Evolutionary conservation across 2,329 filamentous ascomycete species (phyloP).

Genomic region (Colletotrichum sp.): DNA sequence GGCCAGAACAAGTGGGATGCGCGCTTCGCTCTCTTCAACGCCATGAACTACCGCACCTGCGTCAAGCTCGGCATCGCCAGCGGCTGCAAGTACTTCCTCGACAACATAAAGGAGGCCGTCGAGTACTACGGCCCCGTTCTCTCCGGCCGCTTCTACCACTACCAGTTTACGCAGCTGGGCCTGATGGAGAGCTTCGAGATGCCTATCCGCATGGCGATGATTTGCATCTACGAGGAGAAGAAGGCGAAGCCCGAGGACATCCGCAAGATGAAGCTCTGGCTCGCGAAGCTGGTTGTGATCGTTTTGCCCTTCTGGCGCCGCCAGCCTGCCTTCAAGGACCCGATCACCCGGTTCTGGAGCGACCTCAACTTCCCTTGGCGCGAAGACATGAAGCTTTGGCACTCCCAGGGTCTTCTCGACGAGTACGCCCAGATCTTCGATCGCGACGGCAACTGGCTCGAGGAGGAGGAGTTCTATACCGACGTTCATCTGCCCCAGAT

Average conservation of each 20-base stretch:
- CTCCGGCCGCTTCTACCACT: conserved; percentile 5
- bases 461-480: background rate
- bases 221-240: conserved; percentile 7
- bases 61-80: conserved; percentile 28
- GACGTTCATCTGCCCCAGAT: background rate
- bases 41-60: conserved; percentile 35
- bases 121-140: background rate
- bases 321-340: background rate
- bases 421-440: conserved; percentile 1
- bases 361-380: conserved; percentile 16
- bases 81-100: conserved; percentile 11
- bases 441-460: background rate
- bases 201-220: conserved; percentile 7
- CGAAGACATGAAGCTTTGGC: conserved; percentile 5
- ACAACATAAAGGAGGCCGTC: background rate
- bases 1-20: conserved; percentile 25
- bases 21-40: conserved; percentile 34
- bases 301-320: conserved; percentile 13
- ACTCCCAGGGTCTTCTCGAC: conserved; percentile 5
- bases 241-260: background rate
- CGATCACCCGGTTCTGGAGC: background rate
- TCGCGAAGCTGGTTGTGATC: conserved; percentile 1
- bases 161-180: background rate
- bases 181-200: conserved; percentile 2
- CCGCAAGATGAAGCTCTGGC: conserved; percentile 6